Evolutionary conservation across 148 eudicot genomes (phyloP), one percentile per base, ranked within the genome.

Genomic region (Vaccinium darrowii): DNA sequence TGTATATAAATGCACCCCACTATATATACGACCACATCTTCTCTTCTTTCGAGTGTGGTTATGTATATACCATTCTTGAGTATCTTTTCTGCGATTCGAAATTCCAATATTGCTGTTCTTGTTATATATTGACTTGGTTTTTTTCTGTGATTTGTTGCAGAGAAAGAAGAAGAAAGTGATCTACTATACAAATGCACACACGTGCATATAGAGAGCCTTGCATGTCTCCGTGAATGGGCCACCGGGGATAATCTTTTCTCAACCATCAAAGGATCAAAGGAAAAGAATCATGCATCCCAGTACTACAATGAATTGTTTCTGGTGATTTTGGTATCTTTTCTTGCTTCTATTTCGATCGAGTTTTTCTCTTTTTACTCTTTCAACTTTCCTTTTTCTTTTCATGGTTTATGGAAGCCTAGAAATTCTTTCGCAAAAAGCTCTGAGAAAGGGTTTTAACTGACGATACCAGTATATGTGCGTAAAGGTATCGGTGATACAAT

Each of bases 121-220:
- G 23, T 49, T 75, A 15, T 76, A 36, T 76, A 76, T 43, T 43
- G 6, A 76, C 10, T 47, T 23, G 56, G 30, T 76, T 76, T n/a
- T n/a, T 74, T 12, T 76, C 8, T 76, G 51, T 49, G 33, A 49
- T 75, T 76, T 2, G 79, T 74, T 74, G 79, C 27, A 76, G 79
- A 76, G 54, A 76, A 76, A 76, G 56, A n/a, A 76, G 54, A 76
- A 49, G 79, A 76, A 4, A 49, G 27, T 21, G 8, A 65, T 11
- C 19, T 0, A 25, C 14, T 0, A 19, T 43, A 47, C 54, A 21
- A 19, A 19, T 43, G 27, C 79, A 39, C 10, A 11, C 47, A 36
- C 7, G 8, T 11, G 8, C 1, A 5, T 73, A 36, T 6, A 73
- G 7, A 6, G 18, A 43, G 43, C 12, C 69, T 62, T 62, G 69